Base-by-base conservation (phyloP, 139 green algal species). In the Micractinium sp. region DNA sequence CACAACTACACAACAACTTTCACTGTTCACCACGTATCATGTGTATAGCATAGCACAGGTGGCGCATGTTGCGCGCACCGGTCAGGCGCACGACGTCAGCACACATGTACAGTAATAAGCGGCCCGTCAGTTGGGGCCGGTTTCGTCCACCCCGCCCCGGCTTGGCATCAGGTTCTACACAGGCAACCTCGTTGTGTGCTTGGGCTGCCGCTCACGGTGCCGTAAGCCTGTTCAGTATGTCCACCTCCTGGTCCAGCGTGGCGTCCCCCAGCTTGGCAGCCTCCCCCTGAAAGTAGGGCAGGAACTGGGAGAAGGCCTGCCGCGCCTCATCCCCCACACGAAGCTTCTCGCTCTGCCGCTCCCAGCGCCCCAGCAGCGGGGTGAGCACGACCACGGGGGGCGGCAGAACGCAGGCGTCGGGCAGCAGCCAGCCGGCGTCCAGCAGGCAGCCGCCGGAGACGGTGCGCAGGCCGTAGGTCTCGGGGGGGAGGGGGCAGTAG, bases 331-430 rank as follows among this genome's bases (percentile, higher is more conserved):
- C 63, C 20, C 22, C 22, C 20, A 85, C 76, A 5, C 41, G 31
- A 63, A 92, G 87, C 80, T 63, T 60, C 41, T 69, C 20, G 27
- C 41, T 83, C 87, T 87, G 86, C 33, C 89, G 61, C 85, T 92
- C 89, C 89, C 89, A 92, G 25, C 85, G 63, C 27, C 89, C 89
- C 77, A 92, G 77, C 77, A 81, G 76, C 36, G 63, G 63, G 56
- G 29, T 14, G 20, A 89, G 56, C 31, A 89, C 89, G 9, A 53
- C 39, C 35, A 41, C 5, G 35, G 89, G 89, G 22, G 67, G 41
- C n/a, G 89, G 89, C 81, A 92, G 85, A 20, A 92, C 38, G 84
- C 89, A 90, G n/a, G 9, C 77, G n/a, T 60, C n/a, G 19, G 84
- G 84, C 20, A n/a, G 4, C 75, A 90, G 76, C 89, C 85, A 89